Conservation (phyloP, 129 eudicot species). For the Logfia minima region DNA sequence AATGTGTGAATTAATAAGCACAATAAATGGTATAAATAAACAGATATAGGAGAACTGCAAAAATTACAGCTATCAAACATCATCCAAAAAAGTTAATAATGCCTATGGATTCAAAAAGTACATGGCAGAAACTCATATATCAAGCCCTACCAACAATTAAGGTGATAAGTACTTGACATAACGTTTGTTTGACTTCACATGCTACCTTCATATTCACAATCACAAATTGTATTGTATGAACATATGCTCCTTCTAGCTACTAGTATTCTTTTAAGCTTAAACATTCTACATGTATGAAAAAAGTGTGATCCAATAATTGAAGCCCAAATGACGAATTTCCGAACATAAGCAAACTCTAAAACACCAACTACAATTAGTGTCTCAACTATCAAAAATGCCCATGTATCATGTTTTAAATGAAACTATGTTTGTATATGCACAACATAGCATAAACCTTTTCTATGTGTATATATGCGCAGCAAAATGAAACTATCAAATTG, state of each 20-base stretch:
- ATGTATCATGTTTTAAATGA: conserved; percentile 1
- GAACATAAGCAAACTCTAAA: neutral
- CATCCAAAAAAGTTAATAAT: neutral
- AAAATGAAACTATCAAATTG: neutral
- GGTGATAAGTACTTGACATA: neutral
- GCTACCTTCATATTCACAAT: conserved; percentile 4
- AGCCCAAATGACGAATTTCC: neutral
- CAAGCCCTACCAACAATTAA: neutral
- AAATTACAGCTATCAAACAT: neutral
- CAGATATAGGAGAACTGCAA: neutral
- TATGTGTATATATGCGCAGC: neutral
- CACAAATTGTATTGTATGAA: neutral
- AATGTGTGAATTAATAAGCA: neutral
- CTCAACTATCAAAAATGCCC: neutral
- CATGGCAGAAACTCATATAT: neutral
- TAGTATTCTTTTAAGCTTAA: neutral
- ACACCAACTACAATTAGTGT: neutral
- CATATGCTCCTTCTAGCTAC: neutral
- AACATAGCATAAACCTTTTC: neutral
- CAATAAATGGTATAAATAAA: neutral
- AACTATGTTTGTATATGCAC: neutral
- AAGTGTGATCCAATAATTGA: neutral
- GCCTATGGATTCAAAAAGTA: neutral
- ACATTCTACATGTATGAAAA: conserved; percentile 7
- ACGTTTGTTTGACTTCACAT: neutral